Percentiles rank a stretch among this genome's conserved stretches.
phyloP scores from a whole-genome alignment of 2,329 filamentous ascomycete genomes.

The Thermoascus crustaceus region DNA sequence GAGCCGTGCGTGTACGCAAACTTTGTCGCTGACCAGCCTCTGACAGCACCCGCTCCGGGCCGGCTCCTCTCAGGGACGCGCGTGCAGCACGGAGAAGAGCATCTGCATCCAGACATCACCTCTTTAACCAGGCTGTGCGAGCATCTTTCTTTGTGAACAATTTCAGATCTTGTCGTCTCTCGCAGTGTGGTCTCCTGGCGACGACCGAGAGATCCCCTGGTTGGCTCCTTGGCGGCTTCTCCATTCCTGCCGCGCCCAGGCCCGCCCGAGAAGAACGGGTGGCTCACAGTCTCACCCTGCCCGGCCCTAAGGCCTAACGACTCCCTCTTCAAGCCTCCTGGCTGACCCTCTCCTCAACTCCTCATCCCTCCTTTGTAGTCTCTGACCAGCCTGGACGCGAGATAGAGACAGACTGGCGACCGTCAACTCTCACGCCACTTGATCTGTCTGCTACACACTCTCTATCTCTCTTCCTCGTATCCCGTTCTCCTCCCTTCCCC shows the following conservation, averaged over 20 bases:
- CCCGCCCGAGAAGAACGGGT: conserved; percentile 4
- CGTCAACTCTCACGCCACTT: not conserved
- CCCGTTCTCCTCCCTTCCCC: not conserved
- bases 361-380: too few relatives aligned
- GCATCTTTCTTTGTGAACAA: too few relatives aligned
- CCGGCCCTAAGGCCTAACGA: conserved; percentile 7
- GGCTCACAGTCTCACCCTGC: conserved; percentile 6
- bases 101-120: too few relatives aligned
- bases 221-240: not conserved
- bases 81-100: too few relatives aligned
- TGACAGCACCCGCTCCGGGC: not conserved
- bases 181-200: conserved; percentile 2
- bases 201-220: not conserved
- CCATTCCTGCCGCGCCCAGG: not conserved
- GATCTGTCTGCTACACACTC: too few relatives aligned
- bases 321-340: conserved; percentile 6
- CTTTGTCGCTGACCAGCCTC: not conserved
- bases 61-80: conserved; percentile 1
- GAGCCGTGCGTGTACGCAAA: not conserved
- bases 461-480: conserved; percentile 1
- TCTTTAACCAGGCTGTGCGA: too few relatives aligned
- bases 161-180: too few relatives aligned
- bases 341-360: too few relatives aligned
- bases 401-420: too few relatives aligned
- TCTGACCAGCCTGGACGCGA: too few relatives aligned